Evolutionary conservation across 495 filamentous ascomycete species (phyloP).

Genomic region (Penicillium paradoxum): DNA sequence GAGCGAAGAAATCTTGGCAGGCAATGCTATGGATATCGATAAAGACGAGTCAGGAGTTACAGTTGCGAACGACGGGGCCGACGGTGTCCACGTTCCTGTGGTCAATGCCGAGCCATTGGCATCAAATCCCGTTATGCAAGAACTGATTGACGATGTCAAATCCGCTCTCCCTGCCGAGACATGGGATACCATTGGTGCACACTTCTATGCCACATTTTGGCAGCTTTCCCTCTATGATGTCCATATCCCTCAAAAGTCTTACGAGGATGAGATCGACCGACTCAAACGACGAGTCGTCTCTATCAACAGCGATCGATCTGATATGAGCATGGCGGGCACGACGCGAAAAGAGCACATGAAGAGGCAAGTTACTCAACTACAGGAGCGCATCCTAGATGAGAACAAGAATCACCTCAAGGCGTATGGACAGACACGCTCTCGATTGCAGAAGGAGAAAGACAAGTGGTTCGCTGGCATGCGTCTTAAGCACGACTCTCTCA

Average conservation of each 20-base stretch:
- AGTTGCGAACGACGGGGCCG: slow-evolving; percentile 3
- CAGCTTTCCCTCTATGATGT: slow-evolving; percentile 78
- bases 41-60: slow-evolving; percentile 20
- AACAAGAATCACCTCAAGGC: slow-evolving; percentile 60
- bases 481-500: slow-evolving; percentile 59
- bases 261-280: slow-evolving; percentile 63
- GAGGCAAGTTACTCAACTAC: slow-evolving; percentile 53
- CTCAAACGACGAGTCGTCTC: slow-evolving; percentile 55
- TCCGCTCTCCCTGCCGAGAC: slow-evolving; percentile 54
- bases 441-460: slow-evolving; percentile 71
- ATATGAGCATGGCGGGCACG: slow-evolving; percentile 58
- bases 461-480: slow-evolving; percentile 66
- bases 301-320: slow-evolving; percentile 65
- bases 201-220: slow-evolving; percentile 94
- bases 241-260: slow-evolving; percentile 63
- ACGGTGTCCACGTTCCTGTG: slow-evolving; percentile 3
- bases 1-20: slow-evolving; percentile 11
- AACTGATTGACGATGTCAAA: slow-evolving; percentile 64
- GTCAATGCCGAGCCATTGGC: slow-evolving; percentile 31
- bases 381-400: slow-evolving; percentile 63
- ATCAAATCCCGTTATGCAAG: slow-evolving; percentile 70
- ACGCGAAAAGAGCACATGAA: slow-evolving; percentile 61
- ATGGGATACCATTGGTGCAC: slow-evolving; percentile 62
- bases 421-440: slow-evolving; percentile 56
- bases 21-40: slow-evolving; percentile 37